Evolutionary conservation across 169 alveolate species (phyloP).

Genomic region (Plasmodium cynomolgi): DNA sequence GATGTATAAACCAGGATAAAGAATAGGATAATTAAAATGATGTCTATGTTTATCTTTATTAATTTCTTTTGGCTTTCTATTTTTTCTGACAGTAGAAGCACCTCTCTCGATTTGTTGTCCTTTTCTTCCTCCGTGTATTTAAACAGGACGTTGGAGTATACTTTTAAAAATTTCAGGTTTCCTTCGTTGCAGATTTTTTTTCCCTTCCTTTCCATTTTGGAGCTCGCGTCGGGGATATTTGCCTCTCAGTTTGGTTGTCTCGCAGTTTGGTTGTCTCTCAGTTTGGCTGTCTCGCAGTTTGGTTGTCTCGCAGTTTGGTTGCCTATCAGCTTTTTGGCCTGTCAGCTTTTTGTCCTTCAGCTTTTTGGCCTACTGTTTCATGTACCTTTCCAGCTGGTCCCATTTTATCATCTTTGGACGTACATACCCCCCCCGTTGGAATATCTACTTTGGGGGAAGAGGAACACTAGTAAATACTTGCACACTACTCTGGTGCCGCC

Average conservation of each 20-base stretch:
- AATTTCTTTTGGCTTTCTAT: slow-evolving; percentile 77
- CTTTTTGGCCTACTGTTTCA: background rate
- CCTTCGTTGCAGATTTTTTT: slow-evolving; percentile 10
- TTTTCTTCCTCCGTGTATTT: slow-evolving; percentile 58
- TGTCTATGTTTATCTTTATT: slow-evolving; percentile 72
- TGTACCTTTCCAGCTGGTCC: background rate
- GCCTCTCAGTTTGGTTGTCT: background rate
- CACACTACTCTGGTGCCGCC: background rate
- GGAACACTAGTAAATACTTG: background rate
- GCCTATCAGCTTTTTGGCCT: background rate
- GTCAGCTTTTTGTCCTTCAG: background rate
- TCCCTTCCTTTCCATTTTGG: slow-evolving; percentile 5
- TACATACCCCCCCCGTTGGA: background rate
- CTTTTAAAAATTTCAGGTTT: slow-evolving; percentile 24
- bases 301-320: background rate
- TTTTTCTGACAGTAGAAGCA: slow-evolving; percentile 68
- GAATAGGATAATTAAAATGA: slow-evolving; percentile 76
- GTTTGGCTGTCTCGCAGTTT: background rate
- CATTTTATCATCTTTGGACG: background rate
- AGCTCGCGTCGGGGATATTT: background rate
- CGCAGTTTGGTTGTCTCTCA: no score
- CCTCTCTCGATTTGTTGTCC: slow-evolving; percentile 22
- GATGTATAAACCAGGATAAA: slow-evolving; percentile 75
- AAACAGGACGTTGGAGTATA: slow-evolving; percentile 39
- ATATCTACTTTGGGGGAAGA: background rate